These are phyloP conservation scores for Fusarium denticulatum DNA, from an alignment of 2,329 filamentous ascomycete species.

Conservation along the genomic window DNA sequence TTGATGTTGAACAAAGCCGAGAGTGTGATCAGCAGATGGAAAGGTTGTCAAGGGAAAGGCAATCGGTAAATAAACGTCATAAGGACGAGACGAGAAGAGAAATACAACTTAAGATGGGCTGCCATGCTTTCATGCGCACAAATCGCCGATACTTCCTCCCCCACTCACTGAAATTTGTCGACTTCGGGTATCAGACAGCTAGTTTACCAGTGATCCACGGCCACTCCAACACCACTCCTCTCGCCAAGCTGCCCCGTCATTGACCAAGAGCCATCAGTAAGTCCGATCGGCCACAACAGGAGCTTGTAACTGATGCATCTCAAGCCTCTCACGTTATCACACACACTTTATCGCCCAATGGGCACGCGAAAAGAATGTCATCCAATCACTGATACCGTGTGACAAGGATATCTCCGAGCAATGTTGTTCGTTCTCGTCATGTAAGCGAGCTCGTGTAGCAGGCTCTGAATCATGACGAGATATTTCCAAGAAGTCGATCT, in stretches of 20 bases:
- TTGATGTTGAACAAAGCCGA: neutral
- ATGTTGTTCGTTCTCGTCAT: neutral
- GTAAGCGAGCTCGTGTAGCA: neutral
- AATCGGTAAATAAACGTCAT: neutral
- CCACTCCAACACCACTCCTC: neutral
- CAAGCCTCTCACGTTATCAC: neutral
- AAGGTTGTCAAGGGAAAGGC: neutral
- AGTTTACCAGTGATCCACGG: neutral
- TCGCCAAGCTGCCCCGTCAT: neutral
- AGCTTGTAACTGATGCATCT: neutral
- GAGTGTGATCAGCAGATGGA: neutral
- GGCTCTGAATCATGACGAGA: neutral
- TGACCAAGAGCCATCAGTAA: neutral
- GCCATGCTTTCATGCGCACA: neutral
- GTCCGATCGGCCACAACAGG: neutral
- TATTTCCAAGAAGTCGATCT: neutral
- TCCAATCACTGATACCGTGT: neutral
- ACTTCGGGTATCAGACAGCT: neutral
- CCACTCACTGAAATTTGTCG: neutral
- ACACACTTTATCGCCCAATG: neutral
- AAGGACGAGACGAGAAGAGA: neutral
- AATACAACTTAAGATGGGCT: neutral
- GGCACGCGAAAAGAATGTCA: neutral
- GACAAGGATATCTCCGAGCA: neutral
- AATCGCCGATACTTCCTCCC: too few species aligned